Evolutionary conservation across 2,329 filamentous ascomycete species (phyloP), one percentile per base, ranked within the genome.

Genomic region (Alternaria triticimaculans): DNA sequence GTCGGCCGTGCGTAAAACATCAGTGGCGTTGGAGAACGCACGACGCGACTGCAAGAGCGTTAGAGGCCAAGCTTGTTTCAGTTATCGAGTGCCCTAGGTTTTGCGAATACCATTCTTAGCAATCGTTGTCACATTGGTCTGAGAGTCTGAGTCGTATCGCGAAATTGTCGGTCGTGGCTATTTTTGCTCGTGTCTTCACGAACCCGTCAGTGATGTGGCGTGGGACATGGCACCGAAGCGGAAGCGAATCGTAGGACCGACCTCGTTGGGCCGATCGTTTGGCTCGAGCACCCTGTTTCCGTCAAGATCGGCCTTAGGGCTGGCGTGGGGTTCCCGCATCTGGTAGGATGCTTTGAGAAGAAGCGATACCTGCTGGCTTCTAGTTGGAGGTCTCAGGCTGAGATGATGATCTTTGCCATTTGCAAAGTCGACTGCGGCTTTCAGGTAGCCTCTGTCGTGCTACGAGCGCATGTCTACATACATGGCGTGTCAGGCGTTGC

Each of bases 281-380:
- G 57, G 55, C 55, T 53, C 49, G 25, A 64, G 60, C 46, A 55
- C 53, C 55, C 55, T 64, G 41, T 54, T 68, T 68, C 55, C n/a
- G 64, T 63, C 51, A 23, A 58, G 66, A 72, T 71, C 65, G 59
- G 57, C 70, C 55, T 57, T 64, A 63, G 67, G 67, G 69, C 58
- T 72, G 62, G 64, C 65, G 63, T 72, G 67, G 66, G 60, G 66
- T 64, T 66, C 14, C 70, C 62, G 51, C 57, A 67, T 69, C 60
- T 58, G 68, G 63, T 60, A 60, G 59, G 46, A 46, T 57, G 60
- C 60, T 21, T 59, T 18, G 28, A 55, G 58, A 44, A 58, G 60
- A 44, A 58, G 60, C 57, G 58, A 69, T 62, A 67, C 66, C 65
- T 71, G 68, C 66, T 51, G 61, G 43, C 50, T 60, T 20, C 43